Conservation (phyloP, 1,284 basidiomycete genomes). For the Austroboletus novae-zelandiae region DNA sequence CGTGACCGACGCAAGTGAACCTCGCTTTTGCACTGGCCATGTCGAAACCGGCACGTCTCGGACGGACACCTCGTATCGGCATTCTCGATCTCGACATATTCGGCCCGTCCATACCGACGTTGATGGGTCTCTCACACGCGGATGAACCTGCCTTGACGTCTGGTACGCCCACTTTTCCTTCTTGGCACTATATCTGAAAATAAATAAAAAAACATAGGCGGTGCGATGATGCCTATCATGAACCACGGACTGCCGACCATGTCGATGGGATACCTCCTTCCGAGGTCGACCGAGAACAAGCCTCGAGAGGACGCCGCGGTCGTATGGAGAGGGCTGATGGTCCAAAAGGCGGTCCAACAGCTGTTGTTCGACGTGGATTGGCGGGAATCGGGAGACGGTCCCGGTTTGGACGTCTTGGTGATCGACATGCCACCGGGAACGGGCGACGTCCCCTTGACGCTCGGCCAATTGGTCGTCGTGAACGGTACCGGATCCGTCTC, state of each 20-base stretch:
- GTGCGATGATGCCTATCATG: slow-evolving; percentile 78
- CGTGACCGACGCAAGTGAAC: slow-evolving; percentile 56
- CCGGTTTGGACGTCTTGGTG: slow-evolving; percentile 80
- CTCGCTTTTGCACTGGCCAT: slow-evolving; percentile 75
- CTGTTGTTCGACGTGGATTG: slow-evolving; percentile 97
- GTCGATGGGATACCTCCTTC: slow-evolving; percentile 93
- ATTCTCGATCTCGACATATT: slow-evolving; percentile 95
- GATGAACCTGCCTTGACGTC: slow-evolving; percentile 81
- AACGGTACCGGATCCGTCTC: slow-evolving; percentile 56
- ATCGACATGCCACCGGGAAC: slow-evolving; percentile 98
- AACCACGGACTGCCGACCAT: slow-evolving; percentile 94
- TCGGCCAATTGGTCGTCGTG: slow-evolving; percentile 88
- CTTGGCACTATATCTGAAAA: neutral
- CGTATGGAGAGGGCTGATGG: slow-evolving; percentile 98
- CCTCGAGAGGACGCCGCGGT: slow-evolving; percentile 52
- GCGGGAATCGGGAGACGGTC: slow-evolving; percentile 45
- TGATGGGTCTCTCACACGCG: slow-evolving; percentile 85
- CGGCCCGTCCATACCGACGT: slow-evolving; percentile 92
- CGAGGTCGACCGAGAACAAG: slow-evolving; percentile 34
- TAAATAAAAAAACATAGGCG: too few species aligned
- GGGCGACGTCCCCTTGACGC: slow-evolving; percentile 90
- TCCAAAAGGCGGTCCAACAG: slow-evolving; percentile 98
- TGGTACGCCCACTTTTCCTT: slow-evolving; percentile 42
- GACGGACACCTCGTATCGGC: slow-evolving; percentile 65
- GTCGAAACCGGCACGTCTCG: slow-evolving; percentile 26